These are phyloP conservation scores for Dinochytrium kinnereticum DNA, from an alignment of 371 early-diverging fungal species.

Conservation along the genomic window DNA sequence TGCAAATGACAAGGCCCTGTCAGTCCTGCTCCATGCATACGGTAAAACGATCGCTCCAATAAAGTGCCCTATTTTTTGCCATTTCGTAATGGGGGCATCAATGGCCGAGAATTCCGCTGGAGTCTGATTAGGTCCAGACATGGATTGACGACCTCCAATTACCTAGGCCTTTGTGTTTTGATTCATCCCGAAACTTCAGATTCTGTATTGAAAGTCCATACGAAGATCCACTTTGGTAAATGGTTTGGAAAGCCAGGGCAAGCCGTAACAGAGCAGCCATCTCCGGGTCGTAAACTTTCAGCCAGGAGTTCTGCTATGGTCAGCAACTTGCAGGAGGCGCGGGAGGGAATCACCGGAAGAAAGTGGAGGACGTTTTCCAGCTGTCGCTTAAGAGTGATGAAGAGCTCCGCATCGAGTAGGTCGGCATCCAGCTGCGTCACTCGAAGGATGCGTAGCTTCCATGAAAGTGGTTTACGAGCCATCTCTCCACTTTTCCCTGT, in stretches of 20 bases:
- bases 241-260: constrained; percentile 49
- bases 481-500: neutral
- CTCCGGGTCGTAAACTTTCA: constrained; percentile 50
- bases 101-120: constrained; percentile 66
- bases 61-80: constrained; percentile 63
- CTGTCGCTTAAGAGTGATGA: constrained; percentile 77
- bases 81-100: constrained; percentile 63
- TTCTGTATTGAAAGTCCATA: constrained; percentile 63
- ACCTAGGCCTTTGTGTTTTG: constrained; percentile 65
- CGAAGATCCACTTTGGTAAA: constrained; percentile 54
- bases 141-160: constrained; percentile 4
- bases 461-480: neutral
- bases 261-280: constrained; percentile 48
- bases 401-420: constrained; percentile 78
- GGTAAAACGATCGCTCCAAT: neutral
- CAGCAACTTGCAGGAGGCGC: too few species aligned
- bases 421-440: constrained; percentile 90
- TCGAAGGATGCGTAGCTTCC: constrained; percentile 71
- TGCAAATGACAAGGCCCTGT: constrained; percentile 62
- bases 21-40: constrained; percentile 17
- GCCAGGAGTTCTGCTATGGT: constrained; percentile 32
- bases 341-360: constrained; percentile 13
- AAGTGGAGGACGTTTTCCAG: constrained; percentile 57
- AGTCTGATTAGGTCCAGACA: neutral
- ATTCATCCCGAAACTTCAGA: constrained; percentile 77